A percentile compares a stretch with the other conserved stretches of the same genome.
phyloP scores from a whole-genome alignment of 2,329 filamentous ascomycete genomes.

The Ilyonectria sp. region DNA sequence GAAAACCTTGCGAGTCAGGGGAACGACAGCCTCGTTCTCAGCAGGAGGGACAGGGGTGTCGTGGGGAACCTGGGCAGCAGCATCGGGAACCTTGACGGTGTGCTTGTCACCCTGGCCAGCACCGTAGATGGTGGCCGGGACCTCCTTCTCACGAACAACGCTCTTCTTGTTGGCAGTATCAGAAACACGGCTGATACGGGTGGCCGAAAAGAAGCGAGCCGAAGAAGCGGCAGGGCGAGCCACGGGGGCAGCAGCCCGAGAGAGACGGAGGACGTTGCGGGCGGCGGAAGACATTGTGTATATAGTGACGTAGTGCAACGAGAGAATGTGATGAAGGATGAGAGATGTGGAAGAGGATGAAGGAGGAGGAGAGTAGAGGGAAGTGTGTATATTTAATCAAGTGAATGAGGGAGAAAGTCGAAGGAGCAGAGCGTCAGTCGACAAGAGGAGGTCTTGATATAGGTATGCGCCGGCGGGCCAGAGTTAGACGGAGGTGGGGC shows the following conservation, averaged over 20 bases:
- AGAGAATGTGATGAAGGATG: constrained; percentile 11
- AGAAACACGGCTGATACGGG: constrained; percentile 51
- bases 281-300: constrained; percentile 55
- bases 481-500: constrained; percentile 32
- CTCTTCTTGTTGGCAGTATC: constrained; percentile 64
- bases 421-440: constrained; percentile 26
- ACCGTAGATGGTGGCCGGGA: constrained; percentile 70
- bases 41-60: constrained; percentile 56
- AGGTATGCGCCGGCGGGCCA: constrained; percentile 42
- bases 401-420: constrained; percentile 23
- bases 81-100: constrained; percentile 66
- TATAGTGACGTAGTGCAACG: constrained; percentile 36
- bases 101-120: constrained; percentile 67
- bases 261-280: constrained; percentile 54
- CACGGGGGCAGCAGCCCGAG: constrained; percentile 50
- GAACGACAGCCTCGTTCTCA: constrained; percentile 65
- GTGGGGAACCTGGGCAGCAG: constrained; percentile 59
- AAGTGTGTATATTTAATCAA: constrained; percentile 22
- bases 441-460: constrained; percentile 45
- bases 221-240: constrained; percentile 44
- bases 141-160: constrained; percentile 70
- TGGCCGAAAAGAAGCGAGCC: constrained; percentile 53
- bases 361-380: constrained; percentile 13
- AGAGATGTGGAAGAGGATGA: constrained; percentile 24
- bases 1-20: constrained; percentile 69